These are phyloP conservation scores for Epithemia pelagica DNA, from an alignment of 108 stramenopile genomes.

Conservation along the genomic window DNA sequence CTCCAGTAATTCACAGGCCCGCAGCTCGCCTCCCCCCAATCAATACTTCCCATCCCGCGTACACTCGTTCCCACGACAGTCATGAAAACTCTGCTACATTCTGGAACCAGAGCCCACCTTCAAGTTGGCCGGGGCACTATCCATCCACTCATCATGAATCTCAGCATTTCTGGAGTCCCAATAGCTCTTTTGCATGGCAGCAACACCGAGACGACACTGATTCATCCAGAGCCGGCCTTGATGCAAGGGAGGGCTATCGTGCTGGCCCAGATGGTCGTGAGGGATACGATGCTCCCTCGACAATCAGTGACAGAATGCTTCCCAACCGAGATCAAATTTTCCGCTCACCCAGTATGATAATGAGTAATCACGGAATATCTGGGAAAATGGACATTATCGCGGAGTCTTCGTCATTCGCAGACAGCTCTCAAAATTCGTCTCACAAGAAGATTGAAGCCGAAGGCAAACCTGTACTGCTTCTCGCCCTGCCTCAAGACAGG, in stretches of 20 bases:
- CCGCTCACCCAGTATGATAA: neutral
- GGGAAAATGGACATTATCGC: constrained; percentile 1
- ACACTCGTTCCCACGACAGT: neutral
- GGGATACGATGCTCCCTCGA: neutral
- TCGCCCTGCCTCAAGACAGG: constrained; percentile 79
- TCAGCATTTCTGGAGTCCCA: neutral
- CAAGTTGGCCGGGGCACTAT: neutral
- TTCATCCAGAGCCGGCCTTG: neutral
- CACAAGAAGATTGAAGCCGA: constrained; percentile 12
- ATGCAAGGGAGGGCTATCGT: neutral
- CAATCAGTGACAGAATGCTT: neutral
- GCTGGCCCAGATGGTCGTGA: neutral
- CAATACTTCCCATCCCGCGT: neutral
- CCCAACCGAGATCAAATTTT: neutral
- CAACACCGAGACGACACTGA: neutral
- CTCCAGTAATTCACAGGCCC: neutral
- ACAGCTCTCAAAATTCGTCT: neutral
- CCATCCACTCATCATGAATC: neutral
- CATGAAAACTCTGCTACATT: neutral
- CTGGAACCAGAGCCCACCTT: neutral
- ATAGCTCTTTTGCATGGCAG: neutral
- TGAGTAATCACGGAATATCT: neutral
- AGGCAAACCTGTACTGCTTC: constrained; percentile 25
- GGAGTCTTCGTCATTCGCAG: neutral
- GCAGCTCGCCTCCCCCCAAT: neutral